These are phyloP conservation scores for Oryza nivara DNA, from an alignment of 176 grass and related monocot genomes.

Conservation along the genomic window DNA sequence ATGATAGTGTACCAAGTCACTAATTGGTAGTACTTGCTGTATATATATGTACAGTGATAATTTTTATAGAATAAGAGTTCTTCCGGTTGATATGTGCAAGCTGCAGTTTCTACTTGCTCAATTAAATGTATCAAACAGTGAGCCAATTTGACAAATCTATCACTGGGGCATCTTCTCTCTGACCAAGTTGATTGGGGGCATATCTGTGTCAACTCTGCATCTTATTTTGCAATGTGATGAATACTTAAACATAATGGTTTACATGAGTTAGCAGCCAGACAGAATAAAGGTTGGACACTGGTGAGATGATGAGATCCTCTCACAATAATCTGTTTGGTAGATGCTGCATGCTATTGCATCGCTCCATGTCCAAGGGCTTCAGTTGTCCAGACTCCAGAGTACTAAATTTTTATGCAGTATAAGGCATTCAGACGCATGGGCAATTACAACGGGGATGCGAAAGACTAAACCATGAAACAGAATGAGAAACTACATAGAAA, in stretches of 20 bases:
- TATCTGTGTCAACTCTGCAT: background rate
- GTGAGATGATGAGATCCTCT: background rate
- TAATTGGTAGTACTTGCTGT: constrained; percentile 44
- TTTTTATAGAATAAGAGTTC: constrained; percentile 48
- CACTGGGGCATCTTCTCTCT: background rate
- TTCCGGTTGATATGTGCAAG: constrained; percentile 31
- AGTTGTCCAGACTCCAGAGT: background rate
- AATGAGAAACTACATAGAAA: background rate
- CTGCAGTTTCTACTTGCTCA: background rate
- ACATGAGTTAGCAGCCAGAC: background rate
- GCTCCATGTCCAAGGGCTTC: background rate
- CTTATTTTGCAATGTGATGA: background rate
- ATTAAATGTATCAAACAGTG: constrained; percentile 6
- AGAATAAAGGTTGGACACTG: background rate
- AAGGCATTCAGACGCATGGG: too few relatives aligned
- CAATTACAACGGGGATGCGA: background rate
- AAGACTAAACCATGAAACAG: background rate
- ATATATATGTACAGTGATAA: constrained; percentile 61
- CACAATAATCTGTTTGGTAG: background rate
- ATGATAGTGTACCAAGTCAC: constrained; percentile 46
- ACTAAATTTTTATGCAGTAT: background rate
- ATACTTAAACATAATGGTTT: background rate
- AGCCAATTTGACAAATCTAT: constrained; percentile 22
- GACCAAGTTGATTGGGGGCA: background rate
- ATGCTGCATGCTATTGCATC: background rate